Conservation (phyloP, 2,329 filamentous ascomycete genomes). For the Epichloe elymi region DNA sequence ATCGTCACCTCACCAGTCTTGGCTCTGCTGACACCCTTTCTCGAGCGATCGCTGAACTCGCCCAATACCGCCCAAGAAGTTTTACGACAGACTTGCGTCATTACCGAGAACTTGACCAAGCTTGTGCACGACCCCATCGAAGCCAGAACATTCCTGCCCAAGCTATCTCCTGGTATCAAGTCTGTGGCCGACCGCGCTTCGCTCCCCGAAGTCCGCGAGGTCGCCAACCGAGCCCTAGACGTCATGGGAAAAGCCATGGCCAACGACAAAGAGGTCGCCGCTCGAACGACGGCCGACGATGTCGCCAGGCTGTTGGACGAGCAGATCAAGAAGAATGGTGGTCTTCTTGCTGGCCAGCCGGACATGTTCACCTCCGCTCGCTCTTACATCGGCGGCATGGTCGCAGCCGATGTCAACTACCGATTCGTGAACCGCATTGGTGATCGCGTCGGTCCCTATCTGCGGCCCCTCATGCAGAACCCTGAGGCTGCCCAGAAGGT, state of each 20-base stretch:
- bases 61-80: constrained; percentile 88
- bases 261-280: constrained; percentile 50
- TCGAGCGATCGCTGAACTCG: constrained; percentile 87
- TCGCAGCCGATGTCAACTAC: constrained; percentile 77
- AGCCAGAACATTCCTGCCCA: constrained; percentile 87
- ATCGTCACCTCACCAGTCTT: constrained; percentile 91
- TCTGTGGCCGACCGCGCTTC: constrained; percentile 77
- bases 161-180: constrained; percentile 88
- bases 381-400: constrained; percentile 68
- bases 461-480: constrained; percentile 55
- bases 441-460: constrained; percentile 57
- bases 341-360: constrained; percentile 42
- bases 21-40: constrained; percentile 82
- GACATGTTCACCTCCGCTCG: constrained; percentile 57
- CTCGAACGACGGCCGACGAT: constrained; percentile 57
- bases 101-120: constrained; percentile 96
- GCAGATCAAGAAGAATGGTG: constrained; percentile 58
- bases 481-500: constrained; percentile 48
- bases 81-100: constrained; percentile 86
- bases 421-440: constrained; percentile 64
- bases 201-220: constrained; percentile 83
- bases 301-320: constrained; percentile 62
- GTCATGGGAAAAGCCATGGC: constrained; percentile 94
- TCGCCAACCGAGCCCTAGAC: constrained; percentile 67
- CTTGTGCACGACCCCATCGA: constrained; percentile 92